These are phyloP conservation scores for Sporothrix brasiliensis DNA, from an alignment of 2,329 filamentous ascomycete species.

Conservation along the genomic window DNA sequence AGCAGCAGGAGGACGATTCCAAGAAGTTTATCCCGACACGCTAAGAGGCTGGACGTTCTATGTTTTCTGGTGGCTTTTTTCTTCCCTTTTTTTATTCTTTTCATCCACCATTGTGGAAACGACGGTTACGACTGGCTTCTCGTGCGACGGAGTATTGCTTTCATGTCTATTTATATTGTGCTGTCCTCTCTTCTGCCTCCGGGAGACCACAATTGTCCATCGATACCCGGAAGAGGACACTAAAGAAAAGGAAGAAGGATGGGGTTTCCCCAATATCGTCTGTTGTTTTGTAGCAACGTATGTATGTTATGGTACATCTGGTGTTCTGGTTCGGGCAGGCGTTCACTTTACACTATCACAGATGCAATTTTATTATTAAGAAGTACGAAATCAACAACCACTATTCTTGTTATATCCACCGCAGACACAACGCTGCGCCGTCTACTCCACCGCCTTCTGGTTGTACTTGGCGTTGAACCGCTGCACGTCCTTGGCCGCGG, in stretches of 20 bases:
- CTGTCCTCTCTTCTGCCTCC: neutral
- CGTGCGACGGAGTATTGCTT: neutral
- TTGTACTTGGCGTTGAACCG: constrained; percentile 30
- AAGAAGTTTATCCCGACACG: constrained; percentile 61
- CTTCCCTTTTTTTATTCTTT: neutral
- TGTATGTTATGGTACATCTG: neutral
- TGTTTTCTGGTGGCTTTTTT: too few relatives aligned
- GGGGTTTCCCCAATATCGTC: neutral
- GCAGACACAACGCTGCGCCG: neutral
- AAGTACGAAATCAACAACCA: neutral
- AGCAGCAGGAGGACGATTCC: constrained; percentile 69
- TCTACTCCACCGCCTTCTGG: constrained; percentile 31
- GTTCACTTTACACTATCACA: neutral
- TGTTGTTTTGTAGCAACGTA: neutral
- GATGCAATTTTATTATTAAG: neutral
- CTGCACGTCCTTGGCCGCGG: neutral
- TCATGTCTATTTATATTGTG: neutral
- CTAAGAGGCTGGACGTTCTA: too few relatives aligned
- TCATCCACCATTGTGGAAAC: neutral
- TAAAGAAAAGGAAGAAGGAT: neutral
- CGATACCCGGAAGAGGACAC: constrained; percentile 8
- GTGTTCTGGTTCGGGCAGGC: neutral
- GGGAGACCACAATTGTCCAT: neutral
- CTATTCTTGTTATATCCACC: neutral
- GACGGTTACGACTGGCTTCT: neutral